Base-by-base conservation (phyloP, 139 green algal species). In the Zygnema cylindricum region DNA sequence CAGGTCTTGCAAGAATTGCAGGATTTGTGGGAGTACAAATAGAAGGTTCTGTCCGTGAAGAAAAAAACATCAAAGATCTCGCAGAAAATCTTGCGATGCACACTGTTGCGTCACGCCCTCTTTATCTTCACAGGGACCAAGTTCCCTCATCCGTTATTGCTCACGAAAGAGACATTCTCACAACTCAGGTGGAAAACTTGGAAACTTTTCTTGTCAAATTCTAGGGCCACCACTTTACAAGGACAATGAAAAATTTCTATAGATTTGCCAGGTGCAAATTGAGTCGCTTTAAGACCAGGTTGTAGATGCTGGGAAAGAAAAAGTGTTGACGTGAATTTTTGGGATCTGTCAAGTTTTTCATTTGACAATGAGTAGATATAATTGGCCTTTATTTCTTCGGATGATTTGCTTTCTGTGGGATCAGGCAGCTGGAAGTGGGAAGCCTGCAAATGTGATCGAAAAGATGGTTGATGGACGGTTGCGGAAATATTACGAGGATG, bases 401-500 rank as follows among this genome's bases (percentile, higher is more conserved):
- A 21, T 81, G 73, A 40, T 22, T 7, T 36, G 7, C 7, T 43
- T 3, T 75, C 77, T 71, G 21, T 75, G 40, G 38, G 33, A 25
- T 22, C 94, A 90, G 82, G 83, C 86, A n/a, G 22, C 43, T 1
- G 78, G 41, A 3, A 82, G 43, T 63, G 95, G 95, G 39, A 98
- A 98, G 92, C 93, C 96, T 21, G 84, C 87, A 36, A 86, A 90
- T 32, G 94, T 98, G 25, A 83, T 98, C 21, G 92, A 94, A 23
- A 97, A 96, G 87, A 96, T 98, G 88, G 93, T 98, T 7, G 83
- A 94, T 40, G 96, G 96, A 2, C 92, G 95, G 32, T 77, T 98
- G 25, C 73, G 86, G 63, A 98, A 98, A 91, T 95, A 89, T 42
- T 93, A 91, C 41, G 91, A 95, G 63, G 94, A 95, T 0, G 77